A percentile compares a stretch with the other conserved stretches of the same genome.
Conservation (phyloP, 2,329 filamentous ascomycete genomes). For the Paecilomyces fulvus region DNA sequence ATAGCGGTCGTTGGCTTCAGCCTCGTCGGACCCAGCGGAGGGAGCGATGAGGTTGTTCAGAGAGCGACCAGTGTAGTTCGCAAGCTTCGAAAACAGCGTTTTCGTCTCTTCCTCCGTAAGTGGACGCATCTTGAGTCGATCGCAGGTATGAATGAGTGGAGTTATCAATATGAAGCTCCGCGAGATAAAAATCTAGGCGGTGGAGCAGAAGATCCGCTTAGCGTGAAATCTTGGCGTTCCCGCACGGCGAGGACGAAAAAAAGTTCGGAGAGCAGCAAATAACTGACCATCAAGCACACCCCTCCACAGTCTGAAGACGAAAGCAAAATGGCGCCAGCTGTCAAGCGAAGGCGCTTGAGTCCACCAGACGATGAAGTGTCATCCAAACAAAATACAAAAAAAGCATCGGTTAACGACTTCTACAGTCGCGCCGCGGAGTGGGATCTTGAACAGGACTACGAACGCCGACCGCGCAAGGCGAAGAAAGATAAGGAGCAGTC, state of each 20-base stretch:
- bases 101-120: constrained; percentile 60
- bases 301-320: background rate
- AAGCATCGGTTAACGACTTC: constrained; percentile 44
- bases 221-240: constrained; percentile 20
- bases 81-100: constrained; percentile 84
- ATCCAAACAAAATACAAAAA: constrained; percentile 17
- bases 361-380: constrained; percentile 34
- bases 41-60: constrained; percentile 77
- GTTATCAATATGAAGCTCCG: constrained; percentile 11
- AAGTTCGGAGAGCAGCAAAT: background rate
- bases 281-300: background rate
- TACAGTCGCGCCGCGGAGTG: constrained; percentile 70
- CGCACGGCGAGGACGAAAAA: constrained; percentile 1
- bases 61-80: constrained; percentile 81
- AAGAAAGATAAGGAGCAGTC: constrained; percentile 67
- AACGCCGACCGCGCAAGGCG: constrained; percentile 65
- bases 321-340: constrained; percentile 37
- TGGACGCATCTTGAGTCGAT: constrained; percentile 56
- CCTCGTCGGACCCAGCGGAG: constrained; percentile 55
- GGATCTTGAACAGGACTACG: constrained; percentile 90
- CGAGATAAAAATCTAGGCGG: constrained; percentile 14
- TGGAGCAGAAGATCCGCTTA: constrained; percentile 14
- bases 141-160: background rate
- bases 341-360: constrained; percentile 45
- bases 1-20: constrained; percentile 67